Base-by-base conservation (phyloP, 768 basidiomycete species). In the Daedalea quercina region DNA sequence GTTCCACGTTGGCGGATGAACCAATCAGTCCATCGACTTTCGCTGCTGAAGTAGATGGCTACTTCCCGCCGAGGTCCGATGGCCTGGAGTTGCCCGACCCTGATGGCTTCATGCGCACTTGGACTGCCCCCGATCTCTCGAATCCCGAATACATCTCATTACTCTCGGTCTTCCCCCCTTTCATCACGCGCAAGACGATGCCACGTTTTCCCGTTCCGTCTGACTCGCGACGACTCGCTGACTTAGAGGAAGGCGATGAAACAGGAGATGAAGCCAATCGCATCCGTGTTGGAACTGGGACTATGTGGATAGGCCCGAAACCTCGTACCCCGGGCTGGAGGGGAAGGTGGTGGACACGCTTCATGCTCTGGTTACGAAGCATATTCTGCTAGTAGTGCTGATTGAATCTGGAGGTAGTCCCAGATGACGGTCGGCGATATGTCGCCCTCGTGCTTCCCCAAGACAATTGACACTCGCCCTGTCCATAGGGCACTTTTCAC, bases 341-440 rank as follows among this genome's bases (percentile, higher is more conserved):
- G 62, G 90, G 91, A 20, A 74, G 80, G 42, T 87, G 83, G 80
- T 93, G 89, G 89, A 80, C 80, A 42, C 75, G 85, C 57, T 82
- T 94, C 63, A 70, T 80, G 59, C 67, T 82, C 44, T 94, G 92
- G 92, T 89, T 83, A 79, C 80, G 79, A 66, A 79, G 77, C 67
- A 57, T 85, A 45, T 91, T 92, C 70, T 88, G 87, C 69, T 90
- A 77, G 57, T 41, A n/a, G 11, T n/a, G n/a, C 43, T 41, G 42
- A 24, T 22, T 34, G 6, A 49, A 33, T 51, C 49, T 52, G 52
- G 50, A 48, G 43, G 52, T 11, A 4, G 11, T 11, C 28, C 28
- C 6, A 31, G 4, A 11, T 11, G 11, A 4, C 28, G 28, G 28
- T 31, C 11, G n/a, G n/a, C n/a, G n/a, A n/a, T n/a, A n/a, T n/a